These are phyloP conservation scores for Trypanosoma platydactyli DNA, from an alignment of 208 protist genomes.

Conservation along the genomic window DNA sequence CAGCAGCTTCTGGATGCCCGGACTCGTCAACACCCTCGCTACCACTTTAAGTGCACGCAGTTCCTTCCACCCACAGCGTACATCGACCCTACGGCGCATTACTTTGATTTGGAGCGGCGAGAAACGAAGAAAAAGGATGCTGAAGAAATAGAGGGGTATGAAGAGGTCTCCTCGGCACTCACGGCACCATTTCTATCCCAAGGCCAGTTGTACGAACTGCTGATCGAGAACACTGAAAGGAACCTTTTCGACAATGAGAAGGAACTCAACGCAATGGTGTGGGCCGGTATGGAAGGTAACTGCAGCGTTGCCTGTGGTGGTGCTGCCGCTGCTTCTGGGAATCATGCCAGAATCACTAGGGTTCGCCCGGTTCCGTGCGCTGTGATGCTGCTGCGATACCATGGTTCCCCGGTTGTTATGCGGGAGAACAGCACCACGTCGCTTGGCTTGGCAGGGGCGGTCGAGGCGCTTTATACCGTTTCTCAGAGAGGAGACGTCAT, in stretches of 20 bases:
- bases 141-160: background rate
- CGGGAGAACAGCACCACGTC: background rate
- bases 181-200: constrained; percentile 34
- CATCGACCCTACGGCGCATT: constrained; percentile 47
- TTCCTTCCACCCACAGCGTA: constrained; percentile 42
- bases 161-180: background rate
- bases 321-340: background rate
- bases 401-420: constrained; percentile 15
- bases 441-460: constrained; percentile 11
- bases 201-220: constrained; percentile 39
- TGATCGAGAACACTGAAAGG: constrained; percentile 36
- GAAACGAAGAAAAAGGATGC: background rate
- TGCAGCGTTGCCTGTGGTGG: background rate
- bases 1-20: constrained; percentile 47
- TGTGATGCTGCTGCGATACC: constrained; percentile 40
- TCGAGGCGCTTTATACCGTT: constrained; percentile 10
- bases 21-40: constrained; percentile 44
- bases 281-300: background rate
- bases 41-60: constrained; percentile 51
- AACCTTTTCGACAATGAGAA: constrained; percentile 29
- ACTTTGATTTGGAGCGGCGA: constrained; percentile 30
- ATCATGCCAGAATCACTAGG: background rate
- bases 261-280: constrained; percentile 28
- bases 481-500: background rate
- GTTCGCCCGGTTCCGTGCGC: constrained; percentile 46